Conservation (phyloP, 164 flowering plant genomes). For the Vitis amurensis region DNA sequence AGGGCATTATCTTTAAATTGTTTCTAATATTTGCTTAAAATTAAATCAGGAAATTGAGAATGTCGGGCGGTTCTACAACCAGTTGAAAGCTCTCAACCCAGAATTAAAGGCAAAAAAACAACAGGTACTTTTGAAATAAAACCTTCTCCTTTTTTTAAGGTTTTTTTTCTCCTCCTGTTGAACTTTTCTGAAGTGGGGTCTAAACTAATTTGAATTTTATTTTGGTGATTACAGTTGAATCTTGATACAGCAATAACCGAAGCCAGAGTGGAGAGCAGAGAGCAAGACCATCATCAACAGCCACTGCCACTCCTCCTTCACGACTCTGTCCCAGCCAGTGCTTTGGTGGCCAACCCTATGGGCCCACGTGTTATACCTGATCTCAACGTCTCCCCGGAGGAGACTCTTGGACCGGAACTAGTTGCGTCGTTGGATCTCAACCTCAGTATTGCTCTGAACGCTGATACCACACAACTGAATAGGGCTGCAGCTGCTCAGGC, state of each 20-base stretch:
- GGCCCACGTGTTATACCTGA: too few relatives aligned
- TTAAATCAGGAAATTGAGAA: slow-evolving; percentile 34
- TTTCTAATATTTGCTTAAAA: background rate
- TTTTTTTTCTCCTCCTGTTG: too few relatives aligned
- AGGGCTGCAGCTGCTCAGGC: slow-evolving; percentile 41
- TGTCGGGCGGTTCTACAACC: slow-evolving; percentile 7
- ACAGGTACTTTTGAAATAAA: slow-evolving; percentile 17
- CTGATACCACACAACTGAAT: background rate
- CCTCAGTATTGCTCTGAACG: slow-evolving; percentile 3
- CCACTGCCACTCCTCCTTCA: too few relatives aligned
- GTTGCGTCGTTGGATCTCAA: slow-evolving; percentile 29
- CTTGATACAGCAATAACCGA: background rate
- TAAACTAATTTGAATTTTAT: too few relatives aligned
- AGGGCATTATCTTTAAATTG: too few relatives aligned
- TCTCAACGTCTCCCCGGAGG: too few relatives aligned
- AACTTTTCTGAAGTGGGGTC: too few relatives aligned
- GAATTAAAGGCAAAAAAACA: slow-evolving; percentile 25
- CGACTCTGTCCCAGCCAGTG: too few relatives aligned
- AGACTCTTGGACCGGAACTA: too few relatives aligned
- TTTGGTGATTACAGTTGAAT: too few relatives aligned
- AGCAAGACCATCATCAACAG: too few relatives aligned
- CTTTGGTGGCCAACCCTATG: too few relatives aligned
- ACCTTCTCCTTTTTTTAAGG: background rate
- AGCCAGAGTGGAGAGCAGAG: background rate
- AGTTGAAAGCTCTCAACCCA: slow-evolving; percentile 24